These are phyloP conservation scores for Sporothrix curviconia DNA, from an alignment of 2,329 filamentous ascomycete genomes.

Conservation along the genomic window DNA sequence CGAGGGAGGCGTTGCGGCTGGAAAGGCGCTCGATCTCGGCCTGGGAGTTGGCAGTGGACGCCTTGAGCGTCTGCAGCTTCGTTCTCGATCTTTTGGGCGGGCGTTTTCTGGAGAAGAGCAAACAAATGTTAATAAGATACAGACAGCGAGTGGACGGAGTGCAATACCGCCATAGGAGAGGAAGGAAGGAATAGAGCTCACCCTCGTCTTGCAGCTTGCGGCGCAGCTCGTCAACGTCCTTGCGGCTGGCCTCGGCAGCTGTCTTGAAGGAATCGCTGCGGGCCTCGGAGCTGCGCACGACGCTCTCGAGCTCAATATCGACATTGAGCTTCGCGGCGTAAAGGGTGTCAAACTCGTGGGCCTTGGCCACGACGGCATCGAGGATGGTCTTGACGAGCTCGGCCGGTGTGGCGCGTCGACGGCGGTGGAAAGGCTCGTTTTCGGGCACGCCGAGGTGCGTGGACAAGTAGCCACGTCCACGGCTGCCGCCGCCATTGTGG, in stretches of 20 bases:
- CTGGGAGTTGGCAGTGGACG: constrained; percentile 65
- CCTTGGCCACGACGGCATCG: constrained; percentile 67
- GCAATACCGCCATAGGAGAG: too few relatives aligned
- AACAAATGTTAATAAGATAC: constrained; percentile 10
- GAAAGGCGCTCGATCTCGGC: constrained; percentile 71
- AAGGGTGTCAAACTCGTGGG: constrained; percentile 72
- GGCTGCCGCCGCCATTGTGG: constrained; percentile 52
- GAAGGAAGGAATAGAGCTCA: constrained; percentile 34
- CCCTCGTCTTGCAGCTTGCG: constrained; percentile 78
- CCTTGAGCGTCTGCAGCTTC: constrained; percentile 74
- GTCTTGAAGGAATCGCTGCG: constrained; percentile 76
- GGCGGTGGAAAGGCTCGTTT: constrained; percentile 52
- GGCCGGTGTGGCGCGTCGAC: constrained; percentile 63
- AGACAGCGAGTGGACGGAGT: too few relatives aligned
- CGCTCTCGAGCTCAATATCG: constrained; percentile 90
- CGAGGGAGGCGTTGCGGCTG: constrained; percentile 76
- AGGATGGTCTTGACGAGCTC: constrained; percentile 74
- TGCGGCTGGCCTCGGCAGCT: constrained; percentile 73
- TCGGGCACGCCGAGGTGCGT: constrained; percentile 64
- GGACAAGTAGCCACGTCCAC: constrained; percentile 68
- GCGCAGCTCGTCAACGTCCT: constrained; percentile 74
- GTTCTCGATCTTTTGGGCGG: constrained; percentile 67
- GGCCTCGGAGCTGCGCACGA: constrained; percentile 74
- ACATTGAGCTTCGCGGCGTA: constrained; percentile 82
- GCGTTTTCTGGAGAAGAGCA: constrained; percentile 65